phyloP scores from a whole-genome alignment of 495 filamentous ascomycete species.

The Aspergillus leporis region DNA sequence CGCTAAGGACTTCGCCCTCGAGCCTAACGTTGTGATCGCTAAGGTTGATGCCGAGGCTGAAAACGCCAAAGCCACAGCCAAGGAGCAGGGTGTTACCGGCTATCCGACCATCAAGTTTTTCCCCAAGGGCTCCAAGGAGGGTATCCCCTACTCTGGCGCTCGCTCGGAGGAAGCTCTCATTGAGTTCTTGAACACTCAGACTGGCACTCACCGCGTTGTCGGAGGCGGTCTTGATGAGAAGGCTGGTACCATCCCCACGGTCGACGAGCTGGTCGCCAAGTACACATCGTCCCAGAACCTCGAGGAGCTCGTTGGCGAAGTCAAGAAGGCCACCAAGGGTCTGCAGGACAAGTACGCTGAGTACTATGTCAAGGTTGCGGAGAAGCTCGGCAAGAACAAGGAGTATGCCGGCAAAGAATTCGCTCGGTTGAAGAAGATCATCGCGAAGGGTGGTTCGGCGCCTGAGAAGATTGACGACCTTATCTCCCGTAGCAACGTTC shows the following conservation, averaged over 20 bases:
- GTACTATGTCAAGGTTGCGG: constrained; percentile 90
- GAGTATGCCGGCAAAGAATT: constrained; percentile 86
- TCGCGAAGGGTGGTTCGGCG: constrained; percentile 82
- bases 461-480: constrained; percentile 89
- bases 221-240: constrained; percentile 79
- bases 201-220: constrained; percentile 80
- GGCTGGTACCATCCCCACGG: constrained; percentile 76
- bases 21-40: constrained; percentile 77
- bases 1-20: constrained; percentile 77
- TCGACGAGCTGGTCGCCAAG: constrained; percentile 74
- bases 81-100: constrained; percentile 73
- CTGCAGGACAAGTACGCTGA: constrained; percentile 82
- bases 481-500: constrained; percentile 81
- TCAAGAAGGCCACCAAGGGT: constrained; percentile 65
- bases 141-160: constrained; percentile 71
- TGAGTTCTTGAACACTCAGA: constrained; percentile 82
- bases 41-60: constrained; percentile 93
- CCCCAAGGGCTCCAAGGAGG: constrained; percentile 77
- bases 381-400: constrained; percentile 75
- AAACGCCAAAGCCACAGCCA: constrained; percentile 73
- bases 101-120: constrained; percentile 99
- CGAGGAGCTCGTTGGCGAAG: constrained; percentile 59
- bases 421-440: constrained; percentile 71
- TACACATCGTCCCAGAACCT: constrained; percentile 56
- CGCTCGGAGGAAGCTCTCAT: constrained; percentile 78